Evolutionary conservation across 2,329 filamentous ascomycete species (phyloP).

Genomic region (Ophiostoma sp.): DNA sequence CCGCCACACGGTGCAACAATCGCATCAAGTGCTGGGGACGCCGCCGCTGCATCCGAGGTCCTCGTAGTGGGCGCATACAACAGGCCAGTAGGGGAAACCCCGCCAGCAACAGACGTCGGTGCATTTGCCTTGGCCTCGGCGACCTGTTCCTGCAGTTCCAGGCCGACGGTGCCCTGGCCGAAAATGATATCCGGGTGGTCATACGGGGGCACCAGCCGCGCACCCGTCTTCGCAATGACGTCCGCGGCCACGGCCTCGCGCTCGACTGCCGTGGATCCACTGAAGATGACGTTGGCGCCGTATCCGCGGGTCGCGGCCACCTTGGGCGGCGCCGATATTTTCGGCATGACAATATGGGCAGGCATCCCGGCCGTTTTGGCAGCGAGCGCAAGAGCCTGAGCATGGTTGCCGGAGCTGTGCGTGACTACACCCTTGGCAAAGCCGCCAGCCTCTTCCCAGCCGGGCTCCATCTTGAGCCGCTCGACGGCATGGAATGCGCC

Average conservation of each 20-base stretch:
- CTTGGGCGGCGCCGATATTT: slow-evolving; percentile 78
- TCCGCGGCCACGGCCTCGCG: slow-evolving; percentile 70
- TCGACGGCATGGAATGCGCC: slow-evolving; percentile 84
- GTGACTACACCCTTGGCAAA: slow-evolving; percentile 70
- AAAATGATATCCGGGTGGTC: slow-evolving; percentile 89
- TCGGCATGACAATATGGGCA: slow-evolving; percentile 87
- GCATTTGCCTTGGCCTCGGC: slow-evolving; percentile 31
- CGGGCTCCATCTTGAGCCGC: slow-evolving; percentile 57
- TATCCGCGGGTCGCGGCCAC: slow-evolving; percentile 76
- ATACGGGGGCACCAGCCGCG: slow-evolving; percentile 79
- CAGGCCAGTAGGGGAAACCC: slow-evolving; percentile 11
- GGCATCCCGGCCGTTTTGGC: slow-evolving; percentile 67
- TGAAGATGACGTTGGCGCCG: slow-evolving; percentile 73
- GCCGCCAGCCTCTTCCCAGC: slow-evolving; percentile 55
- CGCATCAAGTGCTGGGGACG: slow-evolving; percentile 43
- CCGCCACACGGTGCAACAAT: slow-evolving; percentile 82
- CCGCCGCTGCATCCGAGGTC: neutral
- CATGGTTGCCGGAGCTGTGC: slow-evolving; percentile 91
- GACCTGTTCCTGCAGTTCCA: slow-evolving; percentile 77
- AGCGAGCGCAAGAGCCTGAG: slow-evolving; percentile 83
- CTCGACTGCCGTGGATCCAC: slow-evolving; percentile 72
- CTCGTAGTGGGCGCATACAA: slow-evolving; percentile 20
- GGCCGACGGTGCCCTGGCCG: slow-evolving; percentile 81
- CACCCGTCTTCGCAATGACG: slow-evolving; percentile 66
- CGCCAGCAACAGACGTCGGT: neutral